Percentiles rank a stretch among this genome's conserved stretches.
phyloP scores from a whole-genome alignment of 2,329 filamentous ascomycete species.

The Arthrobotrys musiformis region DNA sequence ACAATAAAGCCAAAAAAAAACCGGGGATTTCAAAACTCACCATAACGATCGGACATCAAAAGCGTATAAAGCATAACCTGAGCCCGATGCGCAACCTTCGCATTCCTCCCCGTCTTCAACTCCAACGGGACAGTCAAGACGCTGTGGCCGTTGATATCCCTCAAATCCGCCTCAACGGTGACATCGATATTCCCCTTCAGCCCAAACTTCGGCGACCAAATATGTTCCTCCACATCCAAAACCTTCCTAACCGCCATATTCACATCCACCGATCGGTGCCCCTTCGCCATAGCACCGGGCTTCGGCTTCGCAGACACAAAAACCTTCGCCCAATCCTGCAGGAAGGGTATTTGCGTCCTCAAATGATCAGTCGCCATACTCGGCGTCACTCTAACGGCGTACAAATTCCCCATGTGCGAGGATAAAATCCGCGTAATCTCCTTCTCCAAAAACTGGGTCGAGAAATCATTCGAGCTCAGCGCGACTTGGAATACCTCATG shows the following conservation, averaged over 20 bases:
- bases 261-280: slow-evolving; percentile 76
- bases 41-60: slow-evolving; percentile 89
- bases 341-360: slow-evolving; percentile 80
- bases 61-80: slow-evolving; percentile 96
- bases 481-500: slow-evolving; percentile 97
- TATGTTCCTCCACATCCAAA: slow-evolving; percentile 94
- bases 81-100: slow-evolving; percentile 80
- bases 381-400: slow-evolving; percentile 81
- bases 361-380: slow-evolving; percentile 81
- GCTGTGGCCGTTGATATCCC: slow-evolving; percentile 73
- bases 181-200: slow-evolving; percentile 98
- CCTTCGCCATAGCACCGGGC: slow-evolving; percentile 78
- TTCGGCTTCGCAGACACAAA: slow-evolving; percentile 79
- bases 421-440: slow-evolving; percentile 76
- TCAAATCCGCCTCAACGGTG: slow-evolving; percentile 87
- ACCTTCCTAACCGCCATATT: slow-evolving; percentile 91
- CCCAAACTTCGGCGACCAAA: slow-evolving; percentile 98
- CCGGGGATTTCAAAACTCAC: slow-evolving; percentile 61
- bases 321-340: slow-evolving; percentile 82
- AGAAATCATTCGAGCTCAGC: slow-evolving; percentile 84
- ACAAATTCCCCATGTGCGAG: slow-evolving; percentile 86
- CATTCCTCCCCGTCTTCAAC: slow-evolving; percentile 90
- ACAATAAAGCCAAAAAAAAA: slow-evolving; percentile 38
- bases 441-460: slow-evolving; percentile 72
- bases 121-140: slow-evolving; percentile 89